Conservation (phyloP, 805 yeast species). For the Debaryomyces tyrocola region DNA sequence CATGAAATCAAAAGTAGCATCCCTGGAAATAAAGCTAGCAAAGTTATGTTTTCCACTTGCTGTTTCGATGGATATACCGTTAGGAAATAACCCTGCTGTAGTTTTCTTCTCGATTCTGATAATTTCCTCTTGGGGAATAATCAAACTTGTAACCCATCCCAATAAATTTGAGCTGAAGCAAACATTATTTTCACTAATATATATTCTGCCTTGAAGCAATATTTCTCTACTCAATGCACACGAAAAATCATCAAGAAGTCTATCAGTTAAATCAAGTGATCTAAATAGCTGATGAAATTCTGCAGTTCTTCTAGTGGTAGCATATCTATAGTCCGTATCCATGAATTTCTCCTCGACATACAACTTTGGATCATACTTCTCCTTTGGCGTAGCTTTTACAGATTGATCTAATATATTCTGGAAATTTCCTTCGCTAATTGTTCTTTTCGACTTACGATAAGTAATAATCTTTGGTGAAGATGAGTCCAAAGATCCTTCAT, state of each 20-base stretch:
- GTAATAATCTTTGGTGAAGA: conserved; percentile 39
- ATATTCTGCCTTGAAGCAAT: conserved; percentile 82
- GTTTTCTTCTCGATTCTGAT: conserved; percentile 72
- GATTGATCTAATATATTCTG: conserved; percentile 11
- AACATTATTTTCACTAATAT: conserved; percentile 71
- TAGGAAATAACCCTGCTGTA: conserved; percentile 89
- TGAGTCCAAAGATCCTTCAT: background rate
- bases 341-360: conserved; percentile 60
- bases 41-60: conserved; percentile 66
- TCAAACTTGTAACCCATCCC: conserved; percentile 87
- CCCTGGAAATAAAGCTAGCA: conserved; percentile 86
- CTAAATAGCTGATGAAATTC: conserved; percentile 80
- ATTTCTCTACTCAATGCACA: conserved; percentile 91
- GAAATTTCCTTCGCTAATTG: conserved; percentile 31
- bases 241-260: conserved; percentile 79
- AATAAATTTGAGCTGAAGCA: conserved; percentile 86
- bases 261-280: conserved; percentile 65
- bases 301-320: conserved; percentile 59
- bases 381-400: conserved; percentile 11
- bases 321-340: conserved; percentile 61
- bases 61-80: conserved; percentile 77
- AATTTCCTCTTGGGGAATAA: conserved; percentile 71
- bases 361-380: conserved; percentile 38
- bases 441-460: conserved; percentile 35
- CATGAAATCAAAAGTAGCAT: conserved; percentile 69